Evolutionary conservation across 805 yeast genomes (phyloP), one percentile per base, ranked within the genome.

Genomic region (Tetrapisispora nanseiensis): DNA sequence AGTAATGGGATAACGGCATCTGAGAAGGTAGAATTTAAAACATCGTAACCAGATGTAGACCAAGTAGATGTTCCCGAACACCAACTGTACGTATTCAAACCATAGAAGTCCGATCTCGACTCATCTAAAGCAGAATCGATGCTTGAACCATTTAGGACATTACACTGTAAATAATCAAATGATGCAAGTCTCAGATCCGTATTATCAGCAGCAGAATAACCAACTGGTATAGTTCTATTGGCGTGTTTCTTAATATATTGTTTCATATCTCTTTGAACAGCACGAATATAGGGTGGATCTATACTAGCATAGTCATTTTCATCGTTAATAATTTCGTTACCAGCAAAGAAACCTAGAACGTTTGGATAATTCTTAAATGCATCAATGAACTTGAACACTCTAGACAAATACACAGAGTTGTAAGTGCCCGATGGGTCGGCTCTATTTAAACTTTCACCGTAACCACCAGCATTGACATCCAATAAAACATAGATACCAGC

Each of bases 201-300:
- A 47, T 79, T 87, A 54, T 85, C 95, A 15, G 96, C 96, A 37
- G 97, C 95, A 8, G 95, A 82, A 64, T 89, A 89, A 27, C 97
- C 97, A n/a, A 87, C 95, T 5, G 95, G 96, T 45, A 89, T 81
- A 8, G 78, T 64, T 62, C 97, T 76, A 57, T 82, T 74, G 15
- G 80, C 69, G 52, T 82, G 78, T 43, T 74, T 67, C 23, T 74
- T 66, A 48, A 89, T 81, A 67, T 84, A 89, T 51, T 75, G 76
- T 66, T 86, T 89, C 78, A 86, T 78, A 61, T 89, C 97, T 61
- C 97, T 83, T 61, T 86, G 90, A 28, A 86, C 81, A 11, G 96
- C 95, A 63, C 95, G 81, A 46, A 87, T 76, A 57, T 83, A 86
- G 40, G 76, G 74, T 31, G 97, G 96, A 43, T 80, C 78, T 20